Conservation (phyloP, 2,329 filamentous ascomycete species). For the Didymosphaeria variabile region DNA sequence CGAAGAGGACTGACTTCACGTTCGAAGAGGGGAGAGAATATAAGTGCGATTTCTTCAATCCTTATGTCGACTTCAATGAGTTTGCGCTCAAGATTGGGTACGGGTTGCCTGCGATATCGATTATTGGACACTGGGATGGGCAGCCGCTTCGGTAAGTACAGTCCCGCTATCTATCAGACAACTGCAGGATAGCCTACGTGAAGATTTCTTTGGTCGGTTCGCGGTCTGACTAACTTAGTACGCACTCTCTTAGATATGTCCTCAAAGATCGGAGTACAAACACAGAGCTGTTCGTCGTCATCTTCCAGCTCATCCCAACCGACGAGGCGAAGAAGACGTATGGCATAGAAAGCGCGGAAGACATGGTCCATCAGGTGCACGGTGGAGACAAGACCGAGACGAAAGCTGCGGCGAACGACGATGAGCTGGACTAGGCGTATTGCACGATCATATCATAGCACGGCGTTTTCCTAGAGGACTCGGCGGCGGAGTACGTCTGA, state of each 20-base stretch:
- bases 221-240: slow-evolving; percentile 64
- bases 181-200: slow-evolving; percentile 21
- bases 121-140: slow-evolving; percentile 83
- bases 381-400: slow-evolving; percentile 14
- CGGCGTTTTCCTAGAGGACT: neutral
- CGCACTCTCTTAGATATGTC: slow-evolving; percentile 89
- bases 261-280: slow-evolving; percentile 80
- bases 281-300: slow-evolving; percentile 79
- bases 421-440: slow-evolving; percentile 32
- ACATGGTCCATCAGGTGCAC: slow-evolving; percentile 38
- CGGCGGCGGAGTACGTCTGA: neutral
- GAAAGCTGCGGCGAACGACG: slow-evolving; percentile 22
- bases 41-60: slow-evolving; percentile 83
- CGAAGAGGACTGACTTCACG: slow-evolving; percentile 63
- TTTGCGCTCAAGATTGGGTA: slow-evolving; percentile 68
- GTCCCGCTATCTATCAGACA: slow-evolving; percentile 45
- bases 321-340: slow-evolving; percentile 60
- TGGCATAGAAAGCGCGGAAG: slow-evolving; percentile 30
- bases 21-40: slow-evolving; percentile 71
- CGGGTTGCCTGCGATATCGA: slow-evolving; percentile 74
- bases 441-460: neutral
- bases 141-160: slow-evolving; percentile 72
- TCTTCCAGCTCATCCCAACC: slow-evolving; percentile 79
- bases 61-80: slow-evolving; percentile 87
- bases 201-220: slow-evolving; percentile 34